Base-by-base conservation (phyloP, 352 stramenopile genomes). In the Pelagophyceae sp. region DNA sequence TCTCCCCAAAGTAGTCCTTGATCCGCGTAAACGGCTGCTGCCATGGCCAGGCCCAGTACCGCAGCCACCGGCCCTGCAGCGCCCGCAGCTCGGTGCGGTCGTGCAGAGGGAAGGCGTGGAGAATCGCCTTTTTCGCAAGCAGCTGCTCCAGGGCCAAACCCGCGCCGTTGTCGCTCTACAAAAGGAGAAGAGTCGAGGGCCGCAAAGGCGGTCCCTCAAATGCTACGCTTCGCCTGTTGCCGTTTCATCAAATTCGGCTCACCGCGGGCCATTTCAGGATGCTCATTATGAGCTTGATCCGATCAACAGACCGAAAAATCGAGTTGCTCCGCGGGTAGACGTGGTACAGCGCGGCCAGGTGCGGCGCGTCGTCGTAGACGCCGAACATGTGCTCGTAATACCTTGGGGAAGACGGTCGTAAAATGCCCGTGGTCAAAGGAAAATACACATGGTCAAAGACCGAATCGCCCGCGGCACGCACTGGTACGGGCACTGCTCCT, bases 1-100 rank as follows among this genome's bases (percentile, higher is more conserved):
- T 86, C 79, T 88, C 84, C 60, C 84, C 84, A 35, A 82, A 84
- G 72, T 87, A 88, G 63, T 85, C 79, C 32, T 80, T 80, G 72
- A 84, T 81, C 0, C 38, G 32, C 25, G 80, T 67, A 33, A 84
- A 75, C 3, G 79, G 77, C 67, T 84, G 79, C 3, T 79, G 11
- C 80, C 80, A 85, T 1, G 81, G 81, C 54, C 38, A 60, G n/a
- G 40, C n/a, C 70, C 71, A 78, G n/a, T 77, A 69, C 23, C 33
- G 37, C 17, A 83, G 35, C 69, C 69, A 80, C 50, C 45, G 2
- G 58, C 67, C 60, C 64, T 78, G 65, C 0, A 79, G 11, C 2
- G 35, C 20, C 20, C n/a, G 11, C 37, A 70, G n/a, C 37, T 81
- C 76, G 38, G 40, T 67, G 17, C 17, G 50, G 67, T 78, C 72